Percentiles rank a stretch among this genome's conserved stretches.
Evolutionary conservation across 306 rosid genomes (phyloP).

Genomic region (Acacia confusa): DNA sequence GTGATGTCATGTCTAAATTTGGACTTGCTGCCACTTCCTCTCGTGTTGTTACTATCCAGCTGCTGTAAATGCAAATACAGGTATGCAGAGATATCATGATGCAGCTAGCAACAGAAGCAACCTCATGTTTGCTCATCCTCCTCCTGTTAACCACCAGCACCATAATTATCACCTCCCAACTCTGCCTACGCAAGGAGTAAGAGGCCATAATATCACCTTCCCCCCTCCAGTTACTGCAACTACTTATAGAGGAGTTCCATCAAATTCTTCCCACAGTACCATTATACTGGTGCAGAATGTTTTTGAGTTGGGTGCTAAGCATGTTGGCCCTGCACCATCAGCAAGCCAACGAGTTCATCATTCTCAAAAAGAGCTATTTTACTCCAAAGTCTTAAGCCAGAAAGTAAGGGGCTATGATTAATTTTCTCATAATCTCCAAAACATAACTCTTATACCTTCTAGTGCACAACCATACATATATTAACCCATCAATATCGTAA

Average conservation of each 20-base stretch:
- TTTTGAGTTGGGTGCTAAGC: conserved; percentile 69
- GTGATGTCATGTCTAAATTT: conserved; percentile 13
- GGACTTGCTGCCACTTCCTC: conserved; percentile 23
- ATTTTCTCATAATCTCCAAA: not conserved
- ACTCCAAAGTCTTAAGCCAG: not conserved
- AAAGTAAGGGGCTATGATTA: not conserved
- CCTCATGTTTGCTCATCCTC: conserved; percentile 64
- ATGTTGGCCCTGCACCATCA: conserved; percentile 50
- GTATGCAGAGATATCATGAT: conserved; percentile 78
- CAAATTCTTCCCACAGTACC: conserved; percentile 53
- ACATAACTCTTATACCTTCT: not conserved
- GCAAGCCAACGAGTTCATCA: conserved; percentile 62
- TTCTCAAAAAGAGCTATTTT: conserved; percentile 33
- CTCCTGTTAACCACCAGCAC: conserved; percentile 52
- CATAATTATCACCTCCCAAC: conserved; percentile 61
- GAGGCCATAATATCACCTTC: conserved; percentile 65
- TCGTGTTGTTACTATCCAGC: conserved; percentile 37
- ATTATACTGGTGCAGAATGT: conserved; percentile 52
- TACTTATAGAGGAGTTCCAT: conserved; percentile 66
- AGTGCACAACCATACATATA: not conserved
- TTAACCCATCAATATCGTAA: not conserved
- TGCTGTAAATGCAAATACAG: conserved; percentile 50
- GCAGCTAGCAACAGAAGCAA: conserved; percentile 51
- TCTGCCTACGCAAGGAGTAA: conserved; percentile 61
- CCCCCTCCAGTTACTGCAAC: conserved; percentile 60